Evolutionary conservation across 2,329 filamentous ascomycete genomes (phyloP), one percentile per base, ranked within the genome.

Genomic region (Xylaria sp.): DNA sequence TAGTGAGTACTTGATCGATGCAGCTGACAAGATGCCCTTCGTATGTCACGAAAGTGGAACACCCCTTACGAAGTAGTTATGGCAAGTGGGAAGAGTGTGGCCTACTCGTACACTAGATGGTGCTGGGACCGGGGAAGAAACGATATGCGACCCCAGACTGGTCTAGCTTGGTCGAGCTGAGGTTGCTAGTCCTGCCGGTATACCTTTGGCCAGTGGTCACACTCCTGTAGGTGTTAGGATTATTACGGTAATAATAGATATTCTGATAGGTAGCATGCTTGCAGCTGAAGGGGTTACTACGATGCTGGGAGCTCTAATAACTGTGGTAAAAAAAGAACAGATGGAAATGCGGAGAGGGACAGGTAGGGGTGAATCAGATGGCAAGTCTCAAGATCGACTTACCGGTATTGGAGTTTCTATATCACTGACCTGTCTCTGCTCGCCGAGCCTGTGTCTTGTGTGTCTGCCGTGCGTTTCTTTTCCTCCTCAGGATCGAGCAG

Each of bases 91-190:
- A 66, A 65, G 61, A 64, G 66, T 58, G 61, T 65, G 66, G 65
- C 63, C 65, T 23, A 23, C 23, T 5, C 16, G 16, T 66, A 16
- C 11, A 13, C 42, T 46, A 46, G 42, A 46, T 13, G 64, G 64
- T 59, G 52, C 61, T 57, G 59, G 61, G 63, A 59, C 59, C 61
- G 58, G 63, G 61, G 54, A 65, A 59, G 59, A 59, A 62, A 63
- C 52, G 59, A 64, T 56, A 63, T 67, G 60, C 62, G 61, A 60
- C 64, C 66, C 64, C 61, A 58, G 63, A 61, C 64, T 70, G 58
- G 63, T 61, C 63, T 70, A 69, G 66, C 60, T 69, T 66, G 50
- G 63, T 69, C 61, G 64, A 68, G 69, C 68, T 71, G 68, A 69
- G 62, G 46, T 64, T 54, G 59, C 63, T 65, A 65, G 63, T 50